Evolutionary conservation across 805 yeast genomes (phyloP).

Genomic region (Lachancea nothofagi): DNA sequence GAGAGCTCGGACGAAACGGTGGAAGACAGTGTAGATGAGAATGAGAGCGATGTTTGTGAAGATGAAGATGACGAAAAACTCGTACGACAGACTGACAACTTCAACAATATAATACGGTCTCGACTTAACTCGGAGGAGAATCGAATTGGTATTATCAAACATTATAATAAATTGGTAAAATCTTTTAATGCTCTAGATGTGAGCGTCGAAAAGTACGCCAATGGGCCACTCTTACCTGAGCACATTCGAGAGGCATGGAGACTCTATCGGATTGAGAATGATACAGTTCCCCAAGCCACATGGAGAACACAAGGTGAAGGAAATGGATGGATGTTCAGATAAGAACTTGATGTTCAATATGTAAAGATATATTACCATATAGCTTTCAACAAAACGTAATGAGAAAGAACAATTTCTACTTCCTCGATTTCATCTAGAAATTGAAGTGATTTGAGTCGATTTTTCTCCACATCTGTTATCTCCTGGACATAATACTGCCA

Average conservation of each 20-base stretch:
- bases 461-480: conserved; percentile 34
- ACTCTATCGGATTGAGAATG: conserved; percentile 59
- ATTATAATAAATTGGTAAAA: conserved; percentile 28
- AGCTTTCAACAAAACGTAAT: conserved; percentile 42
- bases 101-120: conserved; percentile 23
- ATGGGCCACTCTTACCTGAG: conserved; percentile 69
- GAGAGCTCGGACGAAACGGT: conserved; percentile 27
- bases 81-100: conserved; percentile 15
- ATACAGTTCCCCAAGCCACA: conserved; percentile 53
- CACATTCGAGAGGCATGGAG: conserved; percentile 89
- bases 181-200: conserved; percentile 29
- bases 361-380: conserved; percentile 14
- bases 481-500: conserved; percentile 33
- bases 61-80: conserved; percentile 29
- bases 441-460: conserved; percentile 43
- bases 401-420: conserved; percentile 44
- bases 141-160: conserved; percentile 26
- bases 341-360: conserved; percentile 6
- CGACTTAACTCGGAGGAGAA: conserved; percentile 26
- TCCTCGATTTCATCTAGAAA: conserved; percentile 59
- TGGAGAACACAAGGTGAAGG: conserved; percentile 72
- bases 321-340: conserved; percentile 66
- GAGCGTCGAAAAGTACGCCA: conserved; percentile 34
- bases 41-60: conserved; percentile 25
- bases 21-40: conserved; percentile 23